Evolutionary conservation across 495 filamentous ascomycete genomes (phyloP).

Genomic region (Schizothecium vesticola): DNA sequence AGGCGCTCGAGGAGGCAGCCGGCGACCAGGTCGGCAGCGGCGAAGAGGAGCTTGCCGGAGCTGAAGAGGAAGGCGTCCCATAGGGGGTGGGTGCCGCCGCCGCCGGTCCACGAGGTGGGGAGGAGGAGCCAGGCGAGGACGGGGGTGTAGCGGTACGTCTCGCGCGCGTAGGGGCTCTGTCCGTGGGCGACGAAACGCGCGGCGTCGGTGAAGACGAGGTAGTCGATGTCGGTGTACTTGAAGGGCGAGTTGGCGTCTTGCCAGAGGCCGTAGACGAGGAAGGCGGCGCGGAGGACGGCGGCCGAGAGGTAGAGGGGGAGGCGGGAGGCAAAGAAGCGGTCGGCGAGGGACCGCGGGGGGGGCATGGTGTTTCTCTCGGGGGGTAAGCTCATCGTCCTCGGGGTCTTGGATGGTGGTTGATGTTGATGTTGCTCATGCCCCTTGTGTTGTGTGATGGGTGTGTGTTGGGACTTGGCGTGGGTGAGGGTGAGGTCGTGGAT

Average conservation of each 20-base stretch:
- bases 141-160: conserved; percentile 96
- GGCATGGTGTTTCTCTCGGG: neutral
- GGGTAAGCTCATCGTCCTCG: neutral
- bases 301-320: conserved; percentile 61
- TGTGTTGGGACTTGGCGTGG: neutral
- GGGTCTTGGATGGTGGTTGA: neutral
- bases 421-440: neutral
- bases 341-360: conserved; percentile 8
- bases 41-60: conserved; percentile 86
- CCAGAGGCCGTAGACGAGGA: conserved; percentile 81
- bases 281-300: conserved; percentile 56
- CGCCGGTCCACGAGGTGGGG: conserved; percentile 62
- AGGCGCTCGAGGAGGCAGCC: conserved; percentile 68
- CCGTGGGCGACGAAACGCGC: conserved; percentile 63
- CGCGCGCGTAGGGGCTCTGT: conserved; percentile 72
- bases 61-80: conserved; percentile 58
- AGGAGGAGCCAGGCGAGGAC: conserved; percentile 83
- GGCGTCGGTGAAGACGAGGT: conserved; percentile 97
- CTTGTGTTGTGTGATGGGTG: neutral
- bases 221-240: conserved; percentile 99
- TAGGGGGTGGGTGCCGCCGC: conserved; percentile 3
- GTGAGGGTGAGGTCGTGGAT: neutral
- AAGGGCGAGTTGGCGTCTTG: conserved; percentile 86
- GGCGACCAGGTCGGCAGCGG: conserved; percentile 72
- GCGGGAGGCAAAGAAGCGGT: conserved; percentile 35